Evolutionary conservation across 2,329 filamentous ascomycete species (phyloP), one percentile per base, ranked within the genome.

Genomic region (Ophiostoma sp.): DNA sequence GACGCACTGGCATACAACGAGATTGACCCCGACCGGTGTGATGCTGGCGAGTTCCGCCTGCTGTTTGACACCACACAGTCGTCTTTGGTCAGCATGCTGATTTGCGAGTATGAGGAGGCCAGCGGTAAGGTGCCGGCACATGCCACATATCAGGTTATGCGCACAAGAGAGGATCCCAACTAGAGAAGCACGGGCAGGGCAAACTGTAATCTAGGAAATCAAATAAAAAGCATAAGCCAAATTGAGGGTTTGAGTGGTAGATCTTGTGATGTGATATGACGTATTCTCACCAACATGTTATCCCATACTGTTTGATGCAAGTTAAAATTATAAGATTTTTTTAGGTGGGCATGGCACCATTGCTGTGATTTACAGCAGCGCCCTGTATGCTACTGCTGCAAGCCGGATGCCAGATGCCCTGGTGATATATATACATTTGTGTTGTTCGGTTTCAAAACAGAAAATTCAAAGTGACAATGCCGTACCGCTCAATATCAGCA

Each of bases 1-100:
- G 95, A 98, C 80, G 94, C 93, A 33, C 92, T 98, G 74, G 94
- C 95, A 60, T 90, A 93, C 76, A 99, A 99, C 79, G 95, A 99
- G 82, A 90, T 97, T 73, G 93, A 80, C 85, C 94, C 78, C 76
- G 92, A 79, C 87, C 90, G 79, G 84, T 92, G 80, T 80, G 81
- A 83, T 20, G 80, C 81, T 23, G 81, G 82, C 54, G 80, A 79
- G 3, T 86, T 87, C 77, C 79, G 86, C 23, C 85, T 97, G 72
- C 87, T 98, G 80, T 97, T 96, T 77, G 95, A 99, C 78, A 92
- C 94, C 67, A 99, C 95, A 0, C 91, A 90, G 17, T 91, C 92
- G 4, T 90, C 92, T 75, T 94, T 93, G 76, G 89, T 98, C 74
- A 90, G 92, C 54, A 91, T 94, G 79, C 90, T 99, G 57, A 88